phyloP scores from a whole-genome alignment of 768 basidiomycete genomes.

The Mycena alexandri region DNA sequence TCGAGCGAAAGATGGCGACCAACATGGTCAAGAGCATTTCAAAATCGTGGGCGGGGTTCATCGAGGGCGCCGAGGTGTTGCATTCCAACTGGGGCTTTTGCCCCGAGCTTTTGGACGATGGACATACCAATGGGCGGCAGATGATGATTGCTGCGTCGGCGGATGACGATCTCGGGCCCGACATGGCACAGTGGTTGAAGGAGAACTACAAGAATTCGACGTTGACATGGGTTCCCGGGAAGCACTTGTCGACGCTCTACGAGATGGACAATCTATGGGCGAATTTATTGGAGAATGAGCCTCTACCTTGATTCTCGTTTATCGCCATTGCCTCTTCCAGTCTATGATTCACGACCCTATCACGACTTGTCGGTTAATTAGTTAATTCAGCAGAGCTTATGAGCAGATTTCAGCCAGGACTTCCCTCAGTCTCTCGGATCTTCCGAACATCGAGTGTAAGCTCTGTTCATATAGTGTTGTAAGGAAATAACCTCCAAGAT shows the following conservation, averaged over 20 bases:
- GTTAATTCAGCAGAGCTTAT: too few species aligned
- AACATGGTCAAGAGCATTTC: constrained; percentile 62
- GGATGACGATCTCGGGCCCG: constrained; percentile 57
- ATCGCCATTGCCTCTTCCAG: too few species aligned
- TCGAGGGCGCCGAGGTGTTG: constrained; percentile 54
- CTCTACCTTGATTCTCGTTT: background rate
- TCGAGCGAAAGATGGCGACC: constrained; percentile 55
- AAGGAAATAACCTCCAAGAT: too few species aligned
- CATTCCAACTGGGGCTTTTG: constrained; percentile 67
- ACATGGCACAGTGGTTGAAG: constrained; percentile 65
- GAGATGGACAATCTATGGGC: constrained; percentile 62
- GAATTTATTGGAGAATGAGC: constrained; percentile 38
- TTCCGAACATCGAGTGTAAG: too few species aligned
- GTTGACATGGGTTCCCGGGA: constrained; percentile 58
- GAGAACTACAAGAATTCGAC: constrained; percentile 58
- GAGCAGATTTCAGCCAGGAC: too few species aligned
- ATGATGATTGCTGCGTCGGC: constrained; percentile 60
- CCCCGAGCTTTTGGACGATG: constrained; percentile 58
- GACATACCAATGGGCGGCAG: constrained; percentile 54
- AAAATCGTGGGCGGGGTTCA: constrained; percentile 66
- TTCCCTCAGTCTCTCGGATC: too few species aligned
- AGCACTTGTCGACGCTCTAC: constrained; percentile 62
- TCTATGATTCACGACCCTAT: too few species aligned
- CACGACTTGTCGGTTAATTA: too few species aligned
- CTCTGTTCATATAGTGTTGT: too few species aligned